Evolutionary conservation across 208 protist species (phyloP), one percentile per base, ranked within the genome.

Genomic region (Angomonas desouzai): DNA sequence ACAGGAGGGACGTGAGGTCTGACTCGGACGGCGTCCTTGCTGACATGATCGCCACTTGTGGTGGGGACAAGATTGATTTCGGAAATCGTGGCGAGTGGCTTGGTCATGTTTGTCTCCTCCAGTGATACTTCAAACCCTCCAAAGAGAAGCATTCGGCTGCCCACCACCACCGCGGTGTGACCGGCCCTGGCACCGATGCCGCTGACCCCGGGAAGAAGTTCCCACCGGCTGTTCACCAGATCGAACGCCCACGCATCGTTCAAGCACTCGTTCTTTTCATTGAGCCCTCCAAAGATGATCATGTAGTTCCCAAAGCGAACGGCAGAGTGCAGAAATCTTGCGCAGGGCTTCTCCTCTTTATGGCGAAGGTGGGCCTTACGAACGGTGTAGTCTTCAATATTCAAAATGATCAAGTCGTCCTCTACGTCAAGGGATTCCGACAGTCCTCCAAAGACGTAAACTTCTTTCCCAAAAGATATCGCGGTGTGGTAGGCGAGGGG

Each of bases 381-480:
- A 68, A 87, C 65, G 2, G 68, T 58, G 60, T 89, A 92, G 6
- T 76, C 83, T 25, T 74, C 53, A 2, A 75, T 49, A 65, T 90
- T 48, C 67, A 95, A 70, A 23, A 69, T 72, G 34, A 92, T 78
- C 32, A 95, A 70, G 70, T 95, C 74, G 18, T 74, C 64, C 1
- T 82, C 86, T 9, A 92, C 85, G 10, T 61, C 63, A 59, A 91
- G 48, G 48, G 77, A 57, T 16, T 83, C 86, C 3, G 83, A 91
- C 32, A 95, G 13, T 9, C 89, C 89, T 25, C 89, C 89, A 83
- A 92, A 95, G n/a, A 95, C 60, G 55, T 75, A 91, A 10, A 95
- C 57, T 55, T 72, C 77, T 3, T 66, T 72, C 3, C 65, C 76
- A 59, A 70, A 88, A 47, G 72, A 60, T 0, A 92, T 71, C 4